These are phyloP conservation scores for Loxodes magnus DNA, from an alignment of 73 alveolate species.

Conservation along the genomic window DNA sequence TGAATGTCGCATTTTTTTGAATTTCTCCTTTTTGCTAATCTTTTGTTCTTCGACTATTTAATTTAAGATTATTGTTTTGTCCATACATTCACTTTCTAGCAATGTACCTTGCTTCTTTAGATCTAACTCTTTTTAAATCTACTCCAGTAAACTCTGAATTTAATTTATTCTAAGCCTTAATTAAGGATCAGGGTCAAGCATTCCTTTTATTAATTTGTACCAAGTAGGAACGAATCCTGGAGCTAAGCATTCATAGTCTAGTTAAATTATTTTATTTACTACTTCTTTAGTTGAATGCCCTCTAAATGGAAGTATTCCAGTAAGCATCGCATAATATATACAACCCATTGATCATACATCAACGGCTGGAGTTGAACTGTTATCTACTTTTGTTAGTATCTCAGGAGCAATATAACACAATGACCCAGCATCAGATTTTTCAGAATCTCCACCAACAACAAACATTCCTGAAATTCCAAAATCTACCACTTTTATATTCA, in stretches of 20 bases:
- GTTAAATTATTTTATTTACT: slow-evolving; percentile 16
- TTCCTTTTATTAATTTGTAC: slow-evolving; percentile 13
- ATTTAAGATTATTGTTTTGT: too few species aligned
- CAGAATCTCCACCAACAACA: slow-evolving; percentile 20
- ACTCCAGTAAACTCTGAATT: too few species aligned
- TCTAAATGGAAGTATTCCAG: slow-evolving; percentile 45
- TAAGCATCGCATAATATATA: slow-evolving; percentile 32
- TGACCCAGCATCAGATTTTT: slow-evolving; percentile 43
- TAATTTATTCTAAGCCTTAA: too few species aligned
- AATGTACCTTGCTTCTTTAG: too few species aligned
- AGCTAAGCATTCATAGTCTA: slow-evolving; percentile 7
- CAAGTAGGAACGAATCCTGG: background rate
- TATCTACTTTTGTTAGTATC: slow-evolving; percentile 21
- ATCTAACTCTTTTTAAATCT: too few species aligned
- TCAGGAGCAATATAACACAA: slow-evolving; percentile 45
- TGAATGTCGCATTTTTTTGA: too few species aligned
- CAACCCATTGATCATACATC: slow-evolving; percentile 50
- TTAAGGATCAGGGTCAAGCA: too few species aligned
- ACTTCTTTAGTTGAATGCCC: slow-evolving; percentile 31
- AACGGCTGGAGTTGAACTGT: slow-evolving; percentile 24
- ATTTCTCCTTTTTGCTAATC: too few species aligned
- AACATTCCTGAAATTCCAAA: slow-evolving; percentile 39
- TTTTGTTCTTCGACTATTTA: too few species aligned
- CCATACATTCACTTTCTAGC: too few species aligned
- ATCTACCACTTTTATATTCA: slow-evolving; percentile 15